Evolutionary conservation across 2,329 filamentous ascomycete species (phyloP), one percentile per base, ranked within the genome.

Genomic region (Xylariaceae sp.): DNA sequence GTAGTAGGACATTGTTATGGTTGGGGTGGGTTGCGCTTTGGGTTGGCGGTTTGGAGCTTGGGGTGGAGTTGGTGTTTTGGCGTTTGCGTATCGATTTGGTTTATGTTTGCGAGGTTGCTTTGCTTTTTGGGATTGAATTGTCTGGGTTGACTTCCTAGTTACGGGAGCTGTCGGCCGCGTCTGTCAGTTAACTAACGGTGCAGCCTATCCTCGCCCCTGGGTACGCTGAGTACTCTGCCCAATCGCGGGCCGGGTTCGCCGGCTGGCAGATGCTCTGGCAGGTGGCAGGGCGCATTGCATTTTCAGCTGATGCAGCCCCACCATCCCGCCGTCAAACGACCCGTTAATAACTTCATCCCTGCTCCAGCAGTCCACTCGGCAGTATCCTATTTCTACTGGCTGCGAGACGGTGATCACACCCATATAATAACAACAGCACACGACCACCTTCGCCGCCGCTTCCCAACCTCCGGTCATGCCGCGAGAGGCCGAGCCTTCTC

Each of bases 401-500:
- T 47, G 45, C 51, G 55, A 54, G 53, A 62, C 62, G 56, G 62
- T 53, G 49, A 64, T 57, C 46, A 45, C 49, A 34, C 8, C 19
- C 13, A 62, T 50, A 49, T 63, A n/a, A n/a, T n/a, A n/a, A n/a
- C 55, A 47, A 45, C 48, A 43, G 53, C 46, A 43, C 48, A 51
- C 52, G 53, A 39, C 53, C 15, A 57, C 42, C 44, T 26, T 29
- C 49, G 50, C 40, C 49, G 47, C 37, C 47, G 29, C 41, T 42
- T 16, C 55, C 47, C 47, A 50, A 58, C 58, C 47, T 60, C 56
- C 57, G 61, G 78, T 61, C 60, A 97, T 97, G 92, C 92, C 92
- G 68, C 87, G 89, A 72, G 92, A 96, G 86, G 84, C 86, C 56
- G 89, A 95, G 64, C 89, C 92, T 52, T 96, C 92, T 49, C 81